Evolutionary conservation across 1,284 basidiomycete species (phyloP).

Genomic region (Papiliotrema flavescens): DNA sequence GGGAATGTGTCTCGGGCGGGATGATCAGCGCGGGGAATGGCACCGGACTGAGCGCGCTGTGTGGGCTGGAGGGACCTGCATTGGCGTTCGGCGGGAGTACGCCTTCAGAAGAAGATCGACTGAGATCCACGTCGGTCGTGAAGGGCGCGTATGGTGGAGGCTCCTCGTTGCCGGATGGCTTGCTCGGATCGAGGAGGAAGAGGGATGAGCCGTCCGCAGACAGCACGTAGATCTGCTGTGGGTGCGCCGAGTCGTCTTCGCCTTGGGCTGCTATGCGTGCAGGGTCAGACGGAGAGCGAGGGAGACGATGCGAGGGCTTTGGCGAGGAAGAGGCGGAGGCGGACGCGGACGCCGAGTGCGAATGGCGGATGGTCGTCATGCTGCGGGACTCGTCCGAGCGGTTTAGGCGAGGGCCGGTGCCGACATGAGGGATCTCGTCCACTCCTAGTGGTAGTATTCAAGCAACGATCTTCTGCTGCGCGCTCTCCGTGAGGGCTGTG

Average conservation of each 20-base stretch:
- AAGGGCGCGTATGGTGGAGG: slow-evolving; percentile 42
- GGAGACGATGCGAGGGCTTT: slow-evolving; percentile 9
- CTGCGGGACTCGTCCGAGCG: no score
- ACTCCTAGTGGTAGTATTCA: no score
- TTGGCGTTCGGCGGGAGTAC: neutral
- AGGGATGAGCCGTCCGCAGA: slow-evolving; percentile 41
- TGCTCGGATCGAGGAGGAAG: slow-evolving; percentile 35
- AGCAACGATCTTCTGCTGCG: no score
- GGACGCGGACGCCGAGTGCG: neutral
- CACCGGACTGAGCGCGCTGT: neutral
- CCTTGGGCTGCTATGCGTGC: slow-evolving; percentile 3
- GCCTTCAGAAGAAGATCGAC: neutral
- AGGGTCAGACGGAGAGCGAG: slow-evolving; percentile 17
- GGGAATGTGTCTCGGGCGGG: neutral
- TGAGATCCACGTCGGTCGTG: neutral
- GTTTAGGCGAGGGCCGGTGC: no score
- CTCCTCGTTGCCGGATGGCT: slow-evolving; percentile 29
- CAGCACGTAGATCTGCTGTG: slow-evolving; percentile 39
- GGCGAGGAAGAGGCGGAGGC: slow-evolving; percentile 2
- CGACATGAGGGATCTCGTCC: no score
- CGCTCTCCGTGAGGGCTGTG: no score
- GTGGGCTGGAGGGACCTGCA: neutral
- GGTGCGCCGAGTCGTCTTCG: neutral
- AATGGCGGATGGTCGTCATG: no score
- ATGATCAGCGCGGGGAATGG: slow-evolving; percentile 2